These are phyloP conservation scores for Starmerella sirachaensis DNA, from an alignment of 805 yeast species.

Conservation along the genomic window DNA sequence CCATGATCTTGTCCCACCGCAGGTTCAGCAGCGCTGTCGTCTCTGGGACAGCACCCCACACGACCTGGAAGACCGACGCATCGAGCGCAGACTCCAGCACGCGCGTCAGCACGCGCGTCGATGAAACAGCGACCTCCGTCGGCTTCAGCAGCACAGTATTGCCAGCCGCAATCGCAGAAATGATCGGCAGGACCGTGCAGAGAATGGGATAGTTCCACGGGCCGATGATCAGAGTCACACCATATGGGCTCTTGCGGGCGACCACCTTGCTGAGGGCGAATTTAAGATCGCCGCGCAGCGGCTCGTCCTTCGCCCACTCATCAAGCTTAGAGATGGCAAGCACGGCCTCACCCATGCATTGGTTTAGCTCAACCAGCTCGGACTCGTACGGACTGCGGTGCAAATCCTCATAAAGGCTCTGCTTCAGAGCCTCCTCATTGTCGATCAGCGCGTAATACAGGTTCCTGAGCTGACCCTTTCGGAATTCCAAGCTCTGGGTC, in stretches of 20 bases:
- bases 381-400: constrained; percentile 56
- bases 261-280: constrained; percentile 12
- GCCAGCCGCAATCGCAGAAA: constrained; percentile 78
- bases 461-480: constrained; percentile 54
- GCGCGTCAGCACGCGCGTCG: constrained; percentile 44
- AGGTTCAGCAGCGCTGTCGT: constrained; percentile 47
- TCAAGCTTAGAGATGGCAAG: constrained; percentile 48
- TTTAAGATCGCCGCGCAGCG: constrained; percentile 22
- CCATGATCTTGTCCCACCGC: constrained; percentile 70
- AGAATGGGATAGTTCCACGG: constrained; percentile 75
- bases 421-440: constrained; percentile 40
- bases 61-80: constrained; percentile 44
- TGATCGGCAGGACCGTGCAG: constrained; percentile 51
- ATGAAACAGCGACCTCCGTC: constrained; percentile 57
- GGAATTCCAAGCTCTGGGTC: constrained; percentile 40
- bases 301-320: constrained; percentile 47
- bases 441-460: constrained; percentile 54
- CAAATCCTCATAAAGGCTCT: constrained; percentile 56
- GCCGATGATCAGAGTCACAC: constrained; percentile 58
- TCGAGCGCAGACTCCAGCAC: constrained; percentile 44
- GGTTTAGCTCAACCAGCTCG: constrained; percentile 42
- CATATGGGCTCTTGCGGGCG: constrained; percentile 33
- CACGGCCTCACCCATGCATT: constrained; percentile 43
- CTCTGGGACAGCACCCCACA: constrained; percentile 62
- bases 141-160: constrained; percentile 69